phyloP scores from a whole-genome alignment of 768 basidiomycete genomes.

The Amanita rubescens region DNA sequence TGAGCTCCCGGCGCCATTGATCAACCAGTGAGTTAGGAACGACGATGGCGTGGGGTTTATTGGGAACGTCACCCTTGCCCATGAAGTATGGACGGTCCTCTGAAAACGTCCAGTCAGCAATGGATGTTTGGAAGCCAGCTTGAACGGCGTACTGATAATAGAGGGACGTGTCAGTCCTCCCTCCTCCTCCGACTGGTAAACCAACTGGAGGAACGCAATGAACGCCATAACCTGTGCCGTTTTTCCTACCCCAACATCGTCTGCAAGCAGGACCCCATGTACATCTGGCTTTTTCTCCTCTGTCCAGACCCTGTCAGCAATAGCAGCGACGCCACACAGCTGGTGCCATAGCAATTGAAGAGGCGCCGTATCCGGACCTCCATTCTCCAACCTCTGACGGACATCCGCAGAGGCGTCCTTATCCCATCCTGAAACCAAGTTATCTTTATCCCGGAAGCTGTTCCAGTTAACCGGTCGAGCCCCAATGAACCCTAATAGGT shows the following conservation, averaged over 20 bases:
- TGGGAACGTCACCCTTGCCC: not conserved
- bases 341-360: conserved; percentile 9
- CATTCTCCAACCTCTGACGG: not conserved
- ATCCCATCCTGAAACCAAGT: not conserved
- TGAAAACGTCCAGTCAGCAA: not conserved
- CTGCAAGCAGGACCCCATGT: not conserved
- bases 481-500: not conserved
- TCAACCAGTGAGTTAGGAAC: conserved; percentile 14
- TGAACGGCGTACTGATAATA: too few species aligned
- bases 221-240: conserved; percentile 13
- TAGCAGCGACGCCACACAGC: not conserved
- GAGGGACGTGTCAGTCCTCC: not conserved
- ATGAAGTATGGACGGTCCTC: not conserved
- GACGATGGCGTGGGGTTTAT: conserved; percentile 16
- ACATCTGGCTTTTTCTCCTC: not conserved
- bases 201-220: conserved; percentile 4
- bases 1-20: conserved; percentile 17
- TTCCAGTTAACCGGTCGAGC: not conserved
- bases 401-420: too few species aligned
- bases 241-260: conserved; percentile 17
- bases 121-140: too few species aligned
- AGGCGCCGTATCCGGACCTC: not conserved
- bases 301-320: not conserved
- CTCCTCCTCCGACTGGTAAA: not conserved
- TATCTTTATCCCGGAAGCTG: not conserved